Evolutionary conservation across 208 protist species (phyloP).

Genomic region (Wallacemonas sp.): DNA sequence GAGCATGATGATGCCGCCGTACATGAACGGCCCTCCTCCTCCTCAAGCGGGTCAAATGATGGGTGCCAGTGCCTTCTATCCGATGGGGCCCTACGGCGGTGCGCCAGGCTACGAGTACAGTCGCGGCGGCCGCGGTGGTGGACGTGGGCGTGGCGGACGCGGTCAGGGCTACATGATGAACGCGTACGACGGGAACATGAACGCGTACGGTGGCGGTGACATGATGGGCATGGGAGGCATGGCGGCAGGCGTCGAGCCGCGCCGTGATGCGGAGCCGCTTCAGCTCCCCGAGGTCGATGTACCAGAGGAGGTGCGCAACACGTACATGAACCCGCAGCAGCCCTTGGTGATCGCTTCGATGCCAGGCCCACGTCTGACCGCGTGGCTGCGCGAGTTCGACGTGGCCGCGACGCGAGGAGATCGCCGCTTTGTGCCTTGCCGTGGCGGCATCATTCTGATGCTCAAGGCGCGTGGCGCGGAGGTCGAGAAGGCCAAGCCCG

Average conservation of each 20-base stretch:
- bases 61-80: neutral
- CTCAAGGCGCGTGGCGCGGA: constrained; percentile 69
- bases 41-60: neutral
- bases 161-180: constrained; percentile 15
- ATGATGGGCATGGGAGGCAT: constrained; percentile 46
- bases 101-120: neutral
- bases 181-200: constrained; percentile 21
- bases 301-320: constrained; percentile 57
- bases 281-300: constrained; percentile 37
- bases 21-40: neutral
- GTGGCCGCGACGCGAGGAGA: constrained; percentile 51
- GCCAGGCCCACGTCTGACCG: constrained; percentile 79
- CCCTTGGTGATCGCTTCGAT: constrained; percentile 76
- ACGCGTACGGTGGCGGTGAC: constrained; percentile 21
- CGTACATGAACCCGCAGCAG: constrained; percentile 72
- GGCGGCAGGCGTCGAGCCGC: no score
- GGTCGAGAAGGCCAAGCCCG: constrained; percentile 80
- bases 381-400: constrained; percentile 74
- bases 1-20: neutral
- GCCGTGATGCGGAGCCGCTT: constrained; percentile 62
- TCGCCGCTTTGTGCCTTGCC: constrained; percentile 70
- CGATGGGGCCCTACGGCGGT: constrained; percentile 1
- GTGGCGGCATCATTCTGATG: constrained; percentile 79
- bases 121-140: constrained; percentile 7
- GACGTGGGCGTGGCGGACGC: constrained; percentile 18